Percentiles rank a stretch among this genome's conserved stretches.
Conservation (phyloP, 2,329 filamentous ascomycete genomes). For the Dryadomyces quercivorus region DNA sequence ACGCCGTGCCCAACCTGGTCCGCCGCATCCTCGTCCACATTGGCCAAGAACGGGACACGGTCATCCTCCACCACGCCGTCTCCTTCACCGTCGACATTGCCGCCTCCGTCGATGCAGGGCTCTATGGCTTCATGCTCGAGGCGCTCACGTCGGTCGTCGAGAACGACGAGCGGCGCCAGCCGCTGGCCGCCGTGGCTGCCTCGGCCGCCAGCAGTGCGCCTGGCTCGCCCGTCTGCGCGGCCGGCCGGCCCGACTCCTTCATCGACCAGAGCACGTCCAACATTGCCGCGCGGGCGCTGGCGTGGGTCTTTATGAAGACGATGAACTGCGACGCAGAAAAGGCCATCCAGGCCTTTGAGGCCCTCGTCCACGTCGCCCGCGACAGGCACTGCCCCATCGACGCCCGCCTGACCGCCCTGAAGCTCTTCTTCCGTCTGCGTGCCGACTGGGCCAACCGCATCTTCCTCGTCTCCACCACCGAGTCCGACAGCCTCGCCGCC, state of each 20-base stretch:
- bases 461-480: slow-evolving; percentile 56
- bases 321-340: slow-evolving; percentile 57
- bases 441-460: slow-evolving; percentile 72
- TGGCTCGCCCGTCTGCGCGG: slow-evolving; percentile 16
- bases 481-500: slow-evolving; percentile 61
- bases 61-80: slow-evolving; percentile 53
- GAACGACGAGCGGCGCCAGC: slow-evolving; percentile 33
- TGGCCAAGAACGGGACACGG: slow-evolving; percentile 48
- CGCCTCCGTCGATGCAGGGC: slow-evolving; percentile 40
- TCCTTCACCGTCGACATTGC: slow-evolving; percentile 54
- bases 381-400: slow-evolving; percentile 49
- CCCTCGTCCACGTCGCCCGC: slow-evolving; percentile 51
- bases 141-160: slow-evolving; percentile 38
- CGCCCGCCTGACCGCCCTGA: slow-evolving; percentile 62
- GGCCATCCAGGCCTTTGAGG: slow-evolving; percentile 47
- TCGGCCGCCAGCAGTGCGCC: not conserved
- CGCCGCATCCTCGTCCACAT: slow-evolving; percentile 49
- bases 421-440: slow-evolving; percentile 68
- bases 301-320: slow-evolving; percentile 63
- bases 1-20: slow-evolving; percentile 46
- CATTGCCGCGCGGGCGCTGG: slow-evolving; percentile 58
- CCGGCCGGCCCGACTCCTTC: slow-evolving; percentile 16
- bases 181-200: slow-evolving; percentile 10
- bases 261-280: slow-evolving; percentile 48
- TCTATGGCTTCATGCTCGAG: slow-evolving; percentile 48